These are phyloP conservation scores for Irpex sp. DNA, from an alignment of 1,284 basidiomycete genomes.

Conservation along the genomic window DNA sequence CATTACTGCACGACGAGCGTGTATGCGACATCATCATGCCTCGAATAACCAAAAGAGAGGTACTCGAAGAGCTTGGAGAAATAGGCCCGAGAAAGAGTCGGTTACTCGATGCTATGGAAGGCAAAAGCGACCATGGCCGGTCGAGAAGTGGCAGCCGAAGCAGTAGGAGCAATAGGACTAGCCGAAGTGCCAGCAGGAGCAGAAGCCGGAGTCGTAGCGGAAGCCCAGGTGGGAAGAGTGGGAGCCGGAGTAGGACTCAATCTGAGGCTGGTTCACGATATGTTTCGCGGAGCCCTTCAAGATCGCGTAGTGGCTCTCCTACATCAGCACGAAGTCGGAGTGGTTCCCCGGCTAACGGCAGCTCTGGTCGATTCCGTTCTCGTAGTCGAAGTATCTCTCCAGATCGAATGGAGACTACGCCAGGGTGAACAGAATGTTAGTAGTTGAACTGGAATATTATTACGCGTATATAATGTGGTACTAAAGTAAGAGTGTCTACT, in stretches of 20 bases:
- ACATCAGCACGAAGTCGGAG: constrained; percentile 54
- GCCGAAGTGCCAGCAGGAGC: not conserved
- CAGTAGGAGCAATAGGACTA: constrained; percentile 15
- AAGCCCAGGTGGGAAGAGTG: constrained; percentile 24
- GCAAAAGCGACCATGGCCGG: constrained; percentile 46
- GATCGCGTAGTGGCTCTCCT: constrained; percentile 39
- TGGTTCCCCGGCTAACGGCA: constrained; percentile 48
- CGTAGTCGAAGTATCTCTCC: constrained; percentile 23
- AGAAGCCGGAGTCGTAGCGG: constrained; percentile 30
- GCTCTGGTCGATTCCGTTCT: constrained; percentile 18
- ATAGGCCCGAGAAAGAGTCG: constrained; percentile 78
- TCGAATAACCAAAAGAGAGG: constrained; percentile 78
- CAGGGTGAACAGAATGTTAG: not conserved
- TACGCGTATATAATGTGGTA: not conserved
- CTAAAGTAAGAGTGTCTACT: constrained; percentile 16
- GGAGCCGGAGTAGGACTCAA: constrained; percentile 30
- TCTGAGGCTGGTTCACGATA: constrained; percentile 50
- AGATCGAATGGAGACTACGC: constrained; percentile 15
- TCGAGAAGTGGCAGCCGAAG: constrained; percentile 25
- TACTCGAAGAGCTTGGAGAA: constrained; percentile 90
- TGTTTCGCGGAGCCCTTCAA: constrained; percentile 57
- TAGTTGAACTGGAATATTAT: not conserved
- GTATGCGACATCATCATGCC: constrained; percentile 97
- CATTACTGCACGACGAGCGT: constrained; percentile 81
- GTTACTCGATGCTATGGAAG: constrained; percentile 79